Base-by-base conservation (phyloP, 805 yeast species). In the Wickerhamiella lipophila region DNA sequence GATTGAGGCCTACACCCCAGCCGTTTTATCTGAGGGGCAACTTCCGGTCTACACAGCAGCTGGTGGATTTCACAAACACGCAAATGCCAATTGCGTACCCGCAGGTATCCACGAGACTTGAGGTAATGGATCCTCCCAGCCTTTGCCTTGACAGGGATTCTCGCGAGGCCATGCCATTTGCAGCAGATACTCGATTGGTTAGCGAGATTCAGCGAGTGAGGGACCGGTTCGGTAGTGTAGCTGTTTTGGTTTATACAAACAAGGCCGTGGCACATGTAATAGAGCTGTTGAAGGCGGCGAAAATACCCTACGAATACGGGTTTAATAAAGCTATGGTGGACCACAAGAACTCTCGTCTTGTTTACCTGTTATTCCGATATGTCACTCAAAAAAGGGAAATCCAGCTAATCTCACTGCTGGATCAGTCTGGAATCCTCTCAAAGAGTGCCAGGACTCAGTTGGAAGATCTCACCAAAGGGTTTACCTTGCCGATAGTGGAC, bases 21-120 rank as follows among this genome's bases (percentile, higher is more conserved):
- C 57, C 67, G 4, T 65, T 79, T 1, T 63, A 69, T 8, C 68
- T 89, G 43, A 70, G 72, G 21, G 77, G 81, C 53, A 89, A 87
- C 60, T 92, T 89, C 61, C 70, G 97, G 47, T 86, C 96, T 0
- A 78, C 95, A 0, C 68, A 71, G 34, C 74, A 70, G 23, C 81
- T 89, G 25, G 64, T 89, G 9, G 64, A 73, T 23, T 59, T 79
- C 5, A 80, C 95, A 9, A 32, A 34, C 16, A 8, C 18, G 85
- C 81, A 55, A 55, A 63, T 0, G 62, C 47, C 40, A 4, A 18
- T 12, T 13, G 6, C 15, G 30, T 4, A 32, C 22, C 22, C 26
- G 7, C 47, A 18, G 22, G 36, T 23, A 18, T 30, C 47, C 6
- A n/a, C 16, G 8, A 22, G 30, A n/a, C 38, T 13, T 13, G 32